Evolutionary conservation across 1,284 basidiomycete genomes (phyloP).

Genomic region (Porphyrellus sp.): DNA sequence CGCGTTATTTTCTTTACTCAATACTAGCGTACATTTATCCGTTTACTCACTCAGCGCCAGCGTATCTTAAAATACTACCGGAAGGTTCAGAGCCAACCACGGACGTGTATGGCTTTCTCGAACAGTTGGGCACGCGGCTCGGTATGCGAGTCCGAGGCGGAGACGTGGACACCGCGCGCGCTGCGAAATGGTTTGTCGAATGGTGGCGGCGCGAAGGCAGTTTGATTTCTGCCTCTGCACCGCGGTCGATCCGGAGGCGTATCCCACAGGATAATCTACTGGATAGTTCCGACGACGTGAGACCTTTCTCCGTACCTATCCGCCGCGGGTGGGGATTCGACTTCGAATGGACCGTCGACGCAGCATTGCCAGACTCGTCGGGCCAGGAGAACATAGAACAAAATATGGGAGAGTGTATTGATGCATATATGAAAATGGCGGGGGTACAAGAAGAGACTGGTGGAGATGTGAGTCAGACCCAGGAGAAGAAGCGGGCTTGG

Average conservation of each 20-base stretch:
- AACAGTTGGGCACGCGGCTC: constrained; percentile 66
- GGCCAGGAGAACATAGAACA: constrained; percentile 41
- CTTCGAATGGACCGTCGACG: constrained; percentile 59
- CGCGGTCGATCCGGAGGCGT: constrained; percentile 28
- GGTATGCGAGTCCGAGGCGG: constrained; percentile 82
- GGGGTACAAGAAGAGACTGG: constrained; percentile 52
- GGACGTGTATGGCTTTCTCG: constrained; percentile 64
- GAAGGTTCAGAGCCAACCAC: constrained; percentile 51
- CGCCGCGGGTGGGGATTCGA: constrained; percentile 77
- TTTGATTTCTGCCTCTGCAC: constrained; percentile 45
- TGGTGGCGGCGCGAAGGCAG: constrained; percentile 83
- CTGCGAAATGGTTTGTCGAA: constrained; percentile 76
- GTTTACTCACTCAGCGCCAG: constrained; percentile 53
- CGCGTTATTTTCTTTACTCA: constrained; percentile 7
- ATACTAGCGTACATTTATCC: not conserved
- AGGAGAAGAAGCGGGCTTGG: constrained; percentile 61
- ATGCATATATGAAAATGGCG: constrained; percentile 44
- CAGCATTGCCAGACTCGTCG: constrained; percentile 3
- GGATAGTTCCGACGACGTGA: not conserved
- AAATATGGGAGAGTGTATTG: constrained; percentile 70
- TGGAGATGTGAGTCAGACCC: constrained; percentile 61
- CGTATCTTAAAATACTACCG: constrained; percentile 66
- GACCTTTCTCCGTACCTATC: constrained; percentile 8
- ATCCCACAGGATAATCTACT: not conserved
- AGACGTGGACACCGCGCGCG: constrained; percentile 63